Conservation (phyloP, 2,329 filamentous ascomycete genomes). For the Monilinia laxa region DNA sequence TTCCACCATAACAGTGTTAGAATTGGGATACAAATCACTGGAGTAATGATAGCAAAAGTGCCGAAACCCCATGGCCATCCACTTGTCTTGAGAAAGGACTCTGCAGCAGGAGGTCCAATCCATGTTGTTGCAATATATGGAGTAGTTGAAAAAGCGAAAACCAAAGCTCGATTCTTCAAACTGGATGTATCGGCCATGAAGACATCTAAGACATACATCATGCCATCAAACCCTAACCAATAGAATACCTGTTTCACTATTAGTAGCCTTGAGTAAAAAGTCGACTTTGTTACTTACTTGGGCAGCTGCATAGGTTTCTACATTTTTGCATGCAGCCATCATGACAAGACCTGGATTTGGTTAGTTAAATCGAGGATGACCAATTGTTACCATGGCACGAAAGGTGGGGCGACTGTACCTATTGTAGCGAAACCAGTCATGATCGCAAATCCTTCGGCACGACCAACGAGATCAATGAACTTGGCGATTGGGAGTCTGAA, state of each 20-base stretch:
- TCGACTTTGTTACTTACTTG: conserved; percentile 62
- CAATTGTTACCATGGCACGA: not conserved
- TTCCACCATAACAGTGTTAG: conserved; percentile 52
- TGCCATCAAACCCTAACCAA: conserved; percentile 37
- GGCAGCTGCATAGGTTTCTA: conserved; percentile 59
- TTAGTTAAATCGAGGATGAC: conserved; percentile 7
- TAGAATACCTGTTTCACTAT: conserved; percentile 34
- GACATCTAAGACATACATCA: conserved; percentile 61
- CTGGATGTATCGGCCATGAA: conserved; percentile 68
- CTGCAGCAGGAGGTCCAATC: conserved; percentile 57
- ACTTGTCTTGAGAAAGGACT: conserved; percentile 52
- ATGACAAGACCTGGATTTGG: conserved; percentile 55
- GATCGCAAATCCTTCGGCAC: conserved; percentile 60
- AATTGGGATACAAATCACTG: conserved; percentile 62
- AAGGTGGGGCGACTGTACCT: conserved; percentile 25
- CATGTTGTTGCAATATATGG: conserved; percentile 68
- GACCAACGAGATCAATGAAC: conserved; percentile 65
- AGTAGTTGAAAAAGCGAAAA: conserved; percentile 57
- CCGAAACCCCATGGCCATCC: conserved; percentile 70
- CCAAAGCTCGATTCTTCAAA: conserved; percentile 57
- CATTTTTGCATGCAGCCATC: conserved; percentile 62
- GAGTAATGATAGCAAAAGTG: conserved; percentile 63
- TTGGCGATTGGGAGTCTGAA: conserved; percentile 54
- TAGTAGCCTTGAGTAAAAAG: not conserved
- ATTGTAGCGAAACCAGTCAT: conserved; percentile 54